A percentile compares a stretch with the other conserved stretches of the same genome.
Evolutionary conservation across 1,284 basidiomycete species (phyloP).

Genomic region (Sporisorium sorghi): DNA sequence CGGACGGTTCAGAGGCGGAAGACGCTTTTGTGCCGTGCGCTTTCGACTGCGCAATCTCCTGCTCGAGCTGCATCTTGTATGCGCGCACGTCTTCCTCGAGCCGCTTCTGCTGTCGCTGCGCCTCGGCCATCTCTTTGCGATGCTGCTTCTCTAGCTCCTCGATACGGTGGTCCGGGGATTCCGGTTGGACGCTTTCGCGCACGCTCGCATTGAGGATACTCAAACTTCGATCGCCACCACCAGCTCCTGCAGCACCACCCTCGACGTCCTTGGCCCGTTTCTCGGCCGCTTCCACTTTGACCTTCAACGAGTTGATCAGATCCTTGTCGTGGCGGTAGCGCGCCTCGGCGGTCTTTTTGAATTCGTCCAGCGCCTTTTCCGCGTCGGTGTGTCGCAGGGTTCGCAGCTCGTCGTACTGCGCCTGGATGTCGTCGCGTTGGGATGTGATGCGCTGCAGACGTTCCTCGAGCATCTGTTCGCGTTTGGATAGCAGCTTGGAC

Average conservation of each 20-base stretch:
- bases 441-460: constrained; percentile 35
- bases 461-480: constrained; percentile 55
- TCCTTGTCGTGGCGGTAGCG: constrained; percentile 53
- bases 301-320: constrained; percentile 47
- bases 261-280: constrained; percentile 32
- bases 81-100: constrained; percentile 44
- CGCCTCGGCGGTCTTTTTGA: constrained; percentile 56
- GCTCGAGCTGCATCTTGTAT: constrained; percentile 51
- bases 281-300: constrained; percentile 48
- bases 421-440: constrained; percentile 62
- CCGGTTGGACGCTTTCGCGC: constrained; percentile 36
- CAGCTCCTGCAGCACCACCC: not conserved
- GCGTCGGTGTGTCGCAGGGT: constrained; percentile 54
- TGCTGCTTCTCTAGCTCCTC: constrained; percentile 44
- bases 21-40: not conserved
- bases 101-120: constrained; percentile 13
- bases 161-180: constrained; percentile 10
- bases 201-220: constrained; percentile 42
- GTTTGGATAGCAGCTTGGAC: constrained; percentile 33
- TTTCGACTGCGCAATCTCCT: constrained; percentile 48
- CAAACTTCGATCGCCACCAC: constrained; percentile 31
- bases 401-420: constrained; percentile 64
- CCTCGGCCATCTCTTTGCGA: constrained; percentile 35
- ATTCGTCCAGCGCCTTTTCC: constrained; percentile 58
- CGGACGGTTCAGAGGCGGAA: not conserved